Conservation (phyloP, 345 rosid species). For the Psidium friedrichsthalianum region DNA sequence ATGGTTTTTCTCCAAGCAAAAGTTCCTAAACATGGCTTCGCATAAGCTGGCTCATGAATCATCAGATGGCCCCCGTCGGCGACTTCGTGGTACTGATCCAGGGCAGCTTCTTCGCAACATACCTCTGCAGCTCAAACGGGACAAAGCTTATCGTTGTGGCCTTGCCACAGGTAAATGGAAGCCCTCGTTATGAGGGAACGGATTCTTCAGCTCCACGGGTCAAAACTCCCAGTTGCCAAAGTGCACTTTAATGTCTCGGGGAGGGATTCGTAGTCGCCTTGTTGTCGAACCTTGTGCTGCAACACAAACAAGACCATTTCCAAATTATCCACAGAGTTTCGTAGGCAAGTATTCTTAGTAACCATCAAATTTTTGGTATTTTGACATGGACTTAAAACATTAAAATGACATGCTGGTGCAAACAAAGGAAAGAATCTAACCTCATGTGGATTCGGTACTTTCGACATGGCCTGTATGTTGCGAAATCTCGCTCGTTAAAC, state of each 20-base stretch:
- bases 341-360: neutral
- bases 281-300: slow-evolving; percentile 24
- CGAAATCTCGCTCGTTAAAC: slow-evolving; percentile 11
- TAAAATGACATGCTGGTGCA: neutral
- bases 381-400: neutral
- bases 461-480: slow-evolving; percentile 21
- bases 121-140: slow-evolving; percentile 19
- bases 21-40: slow-evolving; percentile 21
- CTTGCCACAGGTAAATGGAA: slow-evolving; percentile 40
- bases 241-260: slow-evolving; percentile 29
- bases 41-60: slow-evolving; percentile 12
- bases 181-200: slow-evolving; percentile 30
- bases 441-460: slow-evolving; percentile 17
- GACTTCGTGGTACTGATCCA: slow-evolving; percentile 32
- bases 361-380: too few species aligned
- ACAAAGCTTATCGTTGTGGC: slow-evolving; percentile 24
- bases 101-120: slow-evolving; percentile 22
- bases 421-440: slow-evolving; percentile 1
- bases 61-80: slow-evolving; percentile 23
- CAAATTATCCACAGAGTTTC: neutral
- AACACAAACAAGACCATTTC: neutral
- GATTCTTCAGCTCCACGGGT: slow-evolving; percentile 40
- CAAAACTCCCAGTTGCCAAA: slow-evolving; percentile 51
- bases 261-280: slow-evolving; percentile 37
- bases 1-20: slow-evolving; percentile 13